Percentiles rank a stretch among this genome's conserved stretches.
phyloP scores from a whole-genome alignment of 2,329 filamentous ascomycete genomes.

The Trichoderma gracile region DNA sequence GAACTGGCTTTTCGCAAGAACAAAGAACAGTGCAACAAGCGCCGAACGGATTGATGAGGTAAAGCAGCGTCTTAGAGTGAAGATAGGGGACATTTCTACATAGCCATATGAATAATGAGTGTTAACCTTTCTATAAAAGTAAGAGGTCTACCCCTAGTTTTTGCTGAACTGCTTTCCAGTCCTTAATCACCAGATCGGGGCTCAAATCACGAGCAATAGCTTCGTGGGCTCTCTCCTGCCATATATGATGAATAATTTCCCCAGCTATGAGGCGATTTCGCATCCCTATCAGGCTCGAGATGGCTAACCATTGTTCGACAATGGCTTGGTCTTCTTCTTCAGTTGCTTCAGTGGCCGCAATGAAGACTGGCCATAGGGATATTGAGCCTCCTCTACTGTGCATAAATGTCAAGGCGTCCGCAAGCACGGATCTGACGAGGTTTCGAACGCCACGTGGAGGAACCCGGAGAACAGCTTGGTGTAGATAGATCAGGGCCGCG shows the following conservation, averaged over 20 bases:
- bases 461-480: slow-evolving; percentile 8
- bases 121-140: neutral
- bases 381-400: slow-evolving; percentile 9
- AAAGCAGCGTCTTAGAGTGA: too few species aligned
- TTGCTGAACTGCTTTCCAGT: slow-evolving; percentile 10
- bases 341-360: slow-evolving; percentile 14
- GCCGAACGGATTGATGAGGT: too few species aligned
- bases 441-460: slow-evolving; percentile 3
- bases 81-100: neutral
- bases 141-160: slow-evolving; percentile 12
- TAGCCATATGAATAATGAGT: neutral
- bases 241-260: neutral
- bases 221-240: slow-evolving; percentile 7
- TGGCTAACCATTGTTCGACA: slow-evolving; percentile 5
- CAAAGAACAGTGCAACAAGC: neutral
- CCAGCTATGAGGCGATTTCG: slow-evolving; percentile 7
- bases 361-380: slow-evolving; percentile 18
- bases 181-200: neutral
- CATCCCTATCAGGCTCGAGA: slow-evolving; percentile 14
- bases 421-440: slow-evolving; percentile 4
- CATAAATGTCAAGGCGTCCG: slow-evolving; percentile 10
- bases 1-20: neutral
- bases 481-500: slow-evolving; percentile 11
- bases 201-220: neutral
- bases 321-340: slow-evolving; percentile 6